Base-by-base conservation (phyloP, 306 rosid species). In the Pyrus communis region DNA sequence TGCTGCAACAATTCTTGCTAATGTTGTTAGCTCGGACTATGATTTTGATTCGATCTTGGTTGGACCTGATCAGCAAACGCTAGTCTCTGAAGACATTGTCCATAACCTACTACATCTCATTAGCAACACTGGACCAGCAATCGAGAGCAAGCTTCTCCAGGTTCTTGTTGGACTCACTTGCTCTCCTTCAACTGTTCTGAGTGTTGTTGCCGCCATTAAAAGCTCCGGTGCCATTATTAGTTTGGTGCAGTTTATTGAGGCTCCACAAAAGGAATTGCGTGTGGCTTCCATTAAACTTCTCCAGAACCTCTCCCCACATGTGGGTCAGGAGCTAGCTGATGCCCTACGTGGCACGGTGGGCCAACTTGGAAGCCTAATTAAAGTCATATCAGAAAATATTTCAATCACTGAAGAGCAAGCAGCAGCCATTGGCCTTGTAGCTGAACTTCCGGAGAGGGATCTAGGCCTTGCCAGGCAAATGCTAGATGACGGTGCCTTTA, bases 141-240 rank as follows among this genome's bases (percentile, higher is more conserved):
- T 95, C 38, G 97, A 86, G 79, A 85, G 98, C 88, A 92, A 95
- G 84, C 99, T 95, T 84, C 92, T 95, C 78, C 97, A 95, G 81
- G 98, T 91, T 80, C 97, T 95, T 82, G 99, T 92, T 70, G 99
- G 99, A 67, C 97, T 95, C 51, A 91, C 99, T 33, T 75, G 0
- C 84, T 85, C 92, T 85, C 88, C 87, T 61, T 87, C 91, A 57
- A 83, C 92, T 0, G 88, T 91, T 75, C 35, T 74, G 68, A 92
- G 89, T 81, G 92, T 95, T 70, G 97, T 91, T 73, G 33, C 93
- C 27, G 97, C 99, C 75, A 91, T 92, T 84, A 91, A 88, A 86
- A 95, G 96, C 87, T 92, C 98, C n/a, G 98, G 99, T 31, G 99
- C 99, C 80, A 91, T 89, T 74, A 92, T 88, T 82, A 95, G 98